Percentiles rank a stretch among this genome's conserved stretches.
phyloP scores from a whole-genome alignment of 257 asterid genomes.

The Phtheirospermum japonicum region DNA sequence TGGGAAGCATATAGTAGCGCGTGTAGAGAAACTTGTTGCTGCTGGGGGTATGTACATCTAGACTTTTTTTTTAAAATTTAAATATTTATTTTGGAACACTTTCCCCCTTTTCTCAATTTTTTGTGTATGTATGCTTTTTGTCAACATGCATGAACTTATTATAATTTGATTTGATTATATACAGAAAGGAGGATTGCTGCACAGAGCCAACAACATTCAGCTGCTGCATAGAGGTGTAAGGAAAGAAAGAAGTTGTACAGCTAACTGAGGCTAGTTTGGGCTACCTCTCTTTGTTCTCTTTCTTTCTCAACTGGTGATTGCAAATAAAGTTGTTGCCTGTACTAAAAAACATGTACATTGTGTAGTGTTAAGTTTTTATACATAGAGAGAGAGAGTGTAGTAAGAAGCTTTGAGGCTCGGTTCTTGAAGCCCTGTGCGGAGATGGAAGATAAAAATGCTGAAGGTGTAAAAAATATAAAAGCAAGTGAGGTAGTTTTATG shows the following conservation, averaged over 20 bases:
- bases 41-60: constrained; percentile 59
- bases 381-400: constrained; percentile 37
- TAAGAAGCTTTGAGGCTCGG: constrained; percentile 27
- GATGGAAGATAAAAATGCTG: constrained; percentile 19
- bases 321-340: constrained; percentile 29
- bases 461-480: constrained; percentile 33
- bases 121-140: not conserved
- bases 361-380: constrained; percentile 44
- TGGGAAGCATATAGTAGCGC: constrained; percentile 82
- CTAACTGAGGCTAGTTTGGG: constrained; percentile 87
- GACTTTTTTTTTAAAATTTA: not conserved
- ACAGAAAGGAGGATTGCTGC: constrained; percentile 69
- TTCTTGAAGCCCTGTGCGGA: not conserved
- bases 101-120: not conserved
- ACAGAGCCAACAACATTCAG: constrained; percentile 32
- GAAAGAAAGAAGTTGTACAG: constrained; percentile 64
- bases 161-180: not conserved
- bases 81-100: not conserved
- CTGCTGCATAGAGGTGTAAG: constrained; percentile 33
- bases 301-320: constrained; percentile 26
- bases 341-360: constrained; percentile 49
- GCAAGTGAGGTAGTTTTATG: constrained; percentile 33
- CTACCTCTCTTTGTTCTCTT: constrained; percentile 45
- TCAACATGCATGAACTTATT: not conserved
- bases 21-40: constrained; percentile 80